Evolutionary conservation across 2,329 filamentous ascomycete genomes (phyloP).

Genomic region (Colletotrichum phormii): DNA sequence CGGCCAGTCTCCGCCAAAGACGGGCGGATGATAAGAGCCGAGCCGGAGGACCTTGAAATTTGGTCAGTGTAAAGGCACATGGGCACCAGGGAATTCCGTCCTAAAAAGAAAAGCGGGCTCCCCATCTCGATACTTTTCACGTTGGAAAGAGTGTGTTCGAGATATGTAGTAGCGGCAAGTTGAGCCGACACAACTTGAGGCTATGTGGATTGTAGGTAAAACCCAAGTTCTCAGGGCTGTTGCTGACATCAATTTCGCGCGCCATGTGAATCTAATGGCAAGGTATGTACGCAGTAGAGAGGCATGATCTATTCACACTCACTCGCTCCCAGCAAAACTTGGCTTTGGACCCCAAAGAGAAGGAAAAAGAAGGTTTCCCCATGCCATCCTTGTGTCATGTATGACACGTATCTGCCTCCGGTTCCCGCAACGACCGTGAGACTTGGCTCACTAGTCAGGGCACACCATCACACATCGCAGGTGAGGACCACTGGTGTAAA

Average conservation of each 20-base stretch:
- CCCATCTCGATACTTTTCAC: neutral
- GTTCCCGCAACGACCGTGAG: neutral
- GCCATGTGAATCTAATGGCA: no score
- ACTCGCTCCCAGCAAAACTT: neutral
- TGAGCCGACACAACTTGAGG: neutral
- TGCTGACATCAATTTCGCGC: neutral
- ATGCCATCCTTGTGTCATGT: neutral
- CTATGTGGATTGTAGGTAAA: neutral
- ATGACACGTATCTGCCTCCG: conserved; percentile 2
- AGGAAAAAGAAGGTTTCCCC: neutral
- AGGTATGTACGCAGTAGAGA: no score
- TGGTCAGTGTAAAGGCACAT: neutral
- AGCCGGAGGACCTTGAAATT: neutral
- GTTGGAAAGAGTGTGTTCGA: neutral
- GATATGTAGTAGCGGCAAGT: neutral
- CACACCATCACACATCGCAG: neutral
- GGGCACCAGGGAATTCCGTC: neutral
- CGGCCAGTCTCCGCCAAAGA: neutral
- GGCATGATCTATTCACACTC: neutral
- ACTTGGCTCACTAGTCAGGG: neutral
- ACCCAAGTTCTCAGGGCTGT: neutral
- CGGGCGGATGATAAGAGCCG: neutral
- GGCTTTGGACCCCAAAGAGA: neutral
- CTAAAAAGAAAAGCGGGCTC: neutral
- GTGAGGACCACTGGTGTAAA: neutral